A percentile compares a stretch with the other conserved stretches of the same genome.
phyloP scores from a whole-genome alignment of 257 asterid species.

The Phtheirospermum japonicum region DNA sequence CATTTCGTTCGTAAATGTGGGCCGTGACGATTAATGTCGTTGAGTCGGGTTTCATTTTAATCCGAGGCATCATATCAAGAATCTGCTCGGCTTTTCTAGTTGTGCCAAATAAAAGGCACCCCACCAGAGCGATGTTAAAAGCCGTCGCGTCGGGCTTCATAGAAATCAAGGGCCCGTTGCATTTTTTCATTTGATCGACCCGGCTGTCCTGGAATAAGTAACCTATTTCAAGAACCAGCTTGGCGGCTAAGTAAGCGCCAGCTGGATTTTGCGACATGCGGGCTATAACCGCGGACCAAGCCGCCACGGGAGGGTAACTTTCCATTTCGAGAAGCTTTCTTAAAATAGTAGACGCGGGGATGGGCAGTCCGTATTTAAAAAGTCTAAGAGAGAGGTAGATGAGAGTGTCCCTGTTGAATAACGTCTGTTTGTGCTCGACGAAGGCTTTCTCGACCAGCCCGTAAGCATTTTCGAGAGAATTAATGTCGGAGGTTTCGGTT shows the following conservation, averaged over 20 bases:
- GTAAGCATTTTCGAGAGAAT: slow-evolving; percentile 71
- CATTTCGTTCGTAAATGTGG: slow-evolving; percentile 77
- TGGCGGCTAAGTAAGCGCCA: slow-evolving; percentile 81
- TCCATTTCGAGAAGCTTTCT: slow-evolving; percentile 84
- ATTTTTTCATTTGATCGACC: slow-evolving; percentile 70
- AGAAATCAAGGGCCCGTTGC: slow-evolving; percentile 49
- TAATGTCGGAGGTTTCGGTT: slow-evolving; percentile 48
- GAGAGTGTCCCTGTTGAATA: slow-evolving; percentile 61
- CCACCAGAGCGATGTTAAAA: slow-evolving; percentile 70
- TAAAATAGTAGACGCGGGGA: slow-evolving; percentile 72
- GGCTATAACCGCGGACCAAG: slow-evolving; percentile 76
- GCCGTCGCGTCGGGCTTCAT: slow-evolving; percentile 59
- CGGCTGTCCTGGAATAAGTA: slow-evolving; percentile 82
- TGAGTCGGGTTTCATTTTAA: slow-evolving; percentile 66
- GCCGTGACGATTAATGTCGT: slow-evolving; percentile 67
- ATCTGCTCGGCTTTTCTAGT: slow-evolving; percentile 94
- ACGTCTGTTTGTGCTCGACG: slow-evolving; percentile 57
- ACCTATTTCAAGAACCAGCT: slow-evolving; percentile 84
- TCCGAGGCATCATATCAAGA: slow-evolving; percentile 88
- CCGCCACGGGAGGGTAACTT: slow-evolving; percentile 64
- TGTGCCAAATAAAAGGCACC: slow-evolving; percentile 73
- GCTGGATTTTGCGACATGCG: slow-evolving; percentile 58
- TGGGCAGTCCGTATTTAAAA: slow-evolving; percentile 61
- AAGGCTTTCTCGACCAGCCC: slow-evolving; percentile 67
- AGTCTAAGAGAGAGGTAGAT: slow-evolving; percentile 68